phyloP scores from a whole-genome alignment of 225 moss, liverwort and hornwort genomes.

The Climacium dendroides region DNA sequence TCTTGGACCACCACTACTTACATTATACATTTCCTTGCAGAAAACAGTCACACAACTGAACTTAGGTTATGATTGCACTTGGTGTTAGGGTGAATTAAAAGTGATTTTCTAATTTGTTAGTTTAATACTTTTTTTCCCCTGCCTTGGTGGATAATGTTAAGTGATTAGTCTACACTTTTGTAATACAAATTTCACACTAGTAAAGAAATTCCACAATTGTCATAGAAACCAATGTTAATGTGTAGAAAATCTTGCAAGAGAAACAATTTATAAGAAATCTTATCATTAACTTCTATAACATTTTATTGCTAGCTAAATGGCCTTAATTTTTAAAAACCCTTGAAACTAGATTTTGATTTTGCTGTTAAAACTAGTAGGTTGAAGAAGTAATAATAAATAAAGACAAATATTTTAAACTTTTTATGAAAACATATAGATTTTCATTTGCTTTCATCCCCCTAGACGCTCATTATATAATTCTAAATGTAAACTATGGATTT shows the following conservation, averaged over 20 bases:
- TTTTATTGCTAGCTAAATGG: neutral
- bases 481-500: neutral
- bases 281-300: neutral
- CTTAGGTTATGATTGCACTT: too few species aligned
- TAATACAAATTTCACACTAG: neutral
- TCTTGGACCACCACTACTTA: neutral
- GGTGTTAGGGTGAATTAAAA: too few species aligned
- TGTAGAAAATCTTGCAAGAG: neutral
- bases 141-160: neutral
- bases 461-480: neutral
- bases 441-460: fast-evolving
- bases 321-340: neutral
- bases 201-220: neutral
- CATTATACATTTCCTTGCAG: neutral
- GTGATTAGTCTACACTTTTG: neutral
- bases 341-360: neutral
- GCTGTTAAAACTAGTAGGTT: neutral
- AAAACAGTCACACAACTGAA: neutral
- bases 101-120: too few species aligned
- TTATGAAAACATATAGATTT: neutral
- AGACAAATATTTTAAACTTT: neutral
- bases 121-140: neutral
- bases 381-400: neutral
- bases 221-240: neutral
- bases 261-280: neutral